Evolutionary conservation across 1,284 basidiomycete species (phyloP).

Genomic region (Boletus holoroseus): DNA sequence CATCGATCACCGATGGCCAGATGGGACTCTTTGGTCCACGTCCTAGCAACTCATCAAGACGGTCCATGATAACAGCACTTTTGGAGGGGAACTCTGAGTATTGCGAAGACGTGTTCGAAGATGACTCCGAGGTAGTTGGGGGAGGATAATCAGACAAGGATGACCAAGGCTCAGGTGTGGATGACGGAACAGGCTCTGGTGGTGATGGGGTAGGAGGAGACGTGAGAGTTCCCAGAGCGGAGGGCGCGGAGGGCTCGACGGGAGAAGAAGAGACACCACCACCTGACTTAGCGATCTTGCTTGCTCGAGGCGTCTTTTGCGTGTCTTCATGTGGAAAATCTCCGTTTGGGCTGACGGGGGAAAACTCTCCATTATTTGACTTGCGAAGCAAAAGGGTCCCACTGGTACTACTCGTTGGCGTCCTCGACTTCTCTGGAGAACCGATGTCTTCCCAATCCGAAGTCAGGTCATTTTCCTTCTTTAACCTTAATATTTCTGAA

Average conservation of each 20-base stretch:
- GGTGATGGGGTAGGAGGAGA: constrained; percentile 44
- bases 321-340: constrained; percentile 24
- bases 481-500: constrained; percentile 52
- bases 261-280: constrained; percentile 25
- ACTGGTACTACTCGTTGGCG: constrained; percentile 44
- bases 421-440: constrained; percentile 40
- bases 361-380: constrained; percentile 23
- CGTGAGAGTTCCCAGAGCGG: constrained; percentile 24
- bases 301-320: constrained; percentile 31
- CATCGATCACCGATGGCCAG: constrained; percentile 66
- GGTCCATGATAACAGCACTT: constrained; percentile 51
- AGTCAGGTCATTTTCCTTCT: constrained; percentile 50
- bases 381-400: constrained; percentile 36
- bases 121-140: constrained; percentile 44
- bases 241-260: constrained; percentile 17
- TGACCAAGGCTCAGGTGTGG: constrained; percentile 63
- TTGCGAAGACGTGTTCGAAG: constrained; percentile 44
- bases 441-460: constrained; percentile 62
- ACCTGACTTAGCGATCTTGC: constrained; percentile 31
- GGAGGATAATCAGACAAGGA: constrained; percentile 36
- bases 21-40: constrained; percentile 56
- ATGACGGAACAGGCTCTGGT: constrained; percentile 53
- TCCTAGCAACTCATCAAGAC: constrained; percentile 61
- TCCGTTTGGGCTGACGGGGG: constrained; percentile 26
- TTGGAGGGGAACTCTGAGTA: constrained; percentile 37